Conservation (phyloP, 129 eudicot species). For the Flaveria trinervia region DNA sequence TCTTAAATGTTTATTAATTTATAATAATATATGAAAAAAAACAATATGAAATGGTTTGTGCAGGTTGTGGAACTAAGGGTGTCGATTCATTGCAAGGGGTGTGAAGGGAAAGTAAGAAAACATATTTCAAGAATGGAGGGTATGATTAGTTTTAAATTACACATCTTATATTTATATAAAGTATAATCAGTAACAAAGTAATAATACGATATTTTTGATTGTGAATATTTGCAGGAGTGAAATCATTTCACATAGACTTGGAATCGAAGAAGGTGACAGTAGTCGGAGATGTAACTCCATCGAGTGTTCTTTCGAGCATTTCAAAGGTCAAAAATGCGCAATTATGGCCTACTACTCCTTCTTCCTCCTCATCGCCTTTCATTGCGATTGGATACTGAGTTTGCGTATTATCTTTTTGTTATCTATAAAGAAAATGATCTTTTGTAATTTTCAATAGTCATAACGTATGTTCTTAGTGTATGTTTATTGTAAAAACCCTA, state of each 20-base stretch:
- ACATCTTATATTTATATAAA: neutral
- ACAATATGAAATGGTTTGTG: constrained; percentile 10
- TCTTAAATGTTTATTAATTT: no score
- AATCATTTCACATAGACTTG: constrained; percentile 50
- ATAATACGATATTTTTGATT: neutral
- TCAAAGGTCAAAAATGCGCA: constrained; percentile 47
- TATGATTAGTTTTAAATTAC: constrained; percentile 6
- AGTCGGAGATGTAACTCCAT: constrained; percentile 51
- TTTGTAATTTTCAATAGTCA: constrained; percentile 10
- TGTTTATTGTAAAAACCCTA: neutral
- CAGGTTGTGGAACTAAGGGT: constrained; percentile 70
- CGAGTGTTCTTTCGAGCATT: constrained; percentile 42
- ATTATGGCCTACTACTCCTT: constrained; percentile 41
- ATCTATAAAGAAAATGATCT: constrained; percentile 27
- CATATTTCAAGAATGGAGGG: constrained; percentile 69
- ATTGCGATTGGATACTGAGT: constrained; percentile 36
- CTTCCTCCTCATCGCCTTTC: constrained; percentile 30
- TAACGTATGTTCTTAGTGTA: neutral
- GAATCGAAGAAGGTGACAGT: constrained; percentile 55
- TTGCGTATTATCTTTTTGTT: constrained; percentile 19
- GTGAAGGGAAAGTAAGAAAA: constrained; percentile 63
- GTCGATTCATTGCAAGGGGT: constrained; percentile 66
- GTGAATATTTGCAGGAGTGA: constrained; percentile 43
- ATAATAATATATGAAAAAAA: neutral
- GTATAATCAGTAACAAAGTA: neutral